Conservation (phyloP, 139 green algal species). For the Auxenochlorella protothecoides region DNA sequence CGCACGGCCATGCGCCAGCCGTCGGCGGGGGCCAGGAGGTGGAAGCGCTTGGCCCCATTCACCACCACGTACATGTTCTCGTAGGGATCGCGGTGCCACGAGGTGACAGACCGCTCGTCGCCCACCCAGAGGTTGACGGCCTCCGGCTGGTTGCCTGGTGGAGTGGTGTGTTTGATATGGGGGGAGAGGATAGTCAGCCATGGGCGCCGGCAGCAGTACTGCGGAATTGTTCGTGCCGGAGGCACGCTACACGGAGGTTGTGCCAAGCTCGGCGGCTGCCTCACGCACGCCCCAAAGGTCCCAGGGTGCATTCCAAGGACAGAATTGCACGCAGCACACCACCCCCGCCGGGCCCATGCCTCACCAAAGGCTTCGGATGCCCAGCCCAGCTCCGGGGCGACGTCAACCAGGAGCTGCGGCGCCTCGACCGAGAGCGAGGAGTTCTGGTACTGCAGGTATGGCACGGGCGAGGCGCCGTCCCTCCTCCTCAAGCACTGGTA, state of each 20-base stretch:
- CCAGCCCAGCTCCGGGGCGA: constrained; percentile 38
- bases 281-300: too few species aligned
- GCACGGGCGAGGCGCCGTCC: background rate
- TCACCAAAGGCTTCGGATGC: constrained; percentile 36
- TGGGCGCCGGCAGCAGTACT: too few species aligned
- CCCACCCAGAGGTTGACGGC: constrained; percentile 75
- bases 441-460: constrained; percentile 60
- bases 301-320: background rate
- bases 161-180: too few species aligned
- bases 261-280: background rate
- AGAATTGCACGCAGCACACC: background rate
- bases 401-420: constrained; percentile 31
- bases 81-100: constrained; percentile 82
- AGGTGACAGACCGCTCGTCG: constrained; percentile 57
- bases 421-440: constrained; percentile 52
- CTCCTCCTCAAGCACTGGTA: background rate
- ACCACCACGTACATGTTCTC: constrained; percentile 82
- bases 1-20: constrained; percentile 50
- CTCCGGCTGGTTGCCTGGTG: constrained; percentile 30
- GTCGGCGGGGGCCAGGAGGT: constrained; percentile 62
- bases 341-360: background rate
- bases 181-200: too few species aligned
- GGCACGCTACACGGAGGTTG: background rate
- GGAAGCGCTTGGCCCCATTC: constrained; percentile 64
- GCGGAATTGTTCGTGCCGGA: background rate